Base-by-base conservation (phyloP, 441 rosid genomes). In the Hypseocharis bilobata region DNA sequence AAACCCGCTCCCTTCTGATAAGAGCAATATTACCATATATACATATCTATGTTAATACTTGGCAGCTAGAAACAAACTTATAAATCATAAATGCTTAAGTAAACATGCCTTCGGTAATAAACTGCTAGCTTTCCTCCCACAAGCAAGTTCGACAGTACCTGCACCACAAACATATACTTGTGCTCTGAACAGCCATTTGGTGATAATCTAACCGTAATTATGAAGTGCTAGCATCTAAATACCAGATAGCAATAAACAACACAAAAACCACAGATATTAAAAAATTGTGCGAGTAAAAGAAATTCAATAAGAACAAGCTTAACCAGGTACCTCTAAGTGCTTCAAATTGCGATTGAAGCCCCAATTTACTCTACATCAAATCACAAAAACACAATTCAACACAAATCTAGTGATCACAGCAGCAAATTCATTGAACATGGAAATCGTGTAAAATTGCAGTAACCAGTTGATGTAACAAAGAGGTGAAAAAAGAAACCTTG, bases 261-360 rank as follows among this genome's bases (percentile, higher is more conserved):
- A 14, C 17, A 59, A 54, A 52, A 36, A 13, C 2, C 26, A 38
- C 27, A 22, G n/a, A n/a, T n/a, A n/a, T n/a, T n/a, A n/a, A n/a
- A 19, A 17, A 20, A 69, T 1, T 23, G 70, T 16, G 26, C 6
- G 36, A 45, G 44, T 23, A 23, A 4, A n/a, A 52, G n/a, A 23
- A 22, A 22, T 52, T 25, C 25, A 25, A 52, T 22, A 23, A 25
- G 58, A 52, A 6, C 29, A 52, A 20, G 42, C 32, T 71, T 23
- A 71, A 60, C 51, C 7, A 1, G 40, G 20, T 74, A 85, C 95
- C 93, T 78, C 75, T 79, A 70, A 86, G 88, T 14, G 73, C 66
- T 61, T 88, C 95, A 42, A 88, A 76, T 60, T 76, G 85, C 47
- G 90, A 84, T 63, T 83, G 89, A 67, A 89, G 81, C 19, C 67